Percentiles rank a stretch among this genome's conserved stretches.
Conservation (phyloP, 768 basidiomycete species). For the Russula griseocarnosa region DNA sequence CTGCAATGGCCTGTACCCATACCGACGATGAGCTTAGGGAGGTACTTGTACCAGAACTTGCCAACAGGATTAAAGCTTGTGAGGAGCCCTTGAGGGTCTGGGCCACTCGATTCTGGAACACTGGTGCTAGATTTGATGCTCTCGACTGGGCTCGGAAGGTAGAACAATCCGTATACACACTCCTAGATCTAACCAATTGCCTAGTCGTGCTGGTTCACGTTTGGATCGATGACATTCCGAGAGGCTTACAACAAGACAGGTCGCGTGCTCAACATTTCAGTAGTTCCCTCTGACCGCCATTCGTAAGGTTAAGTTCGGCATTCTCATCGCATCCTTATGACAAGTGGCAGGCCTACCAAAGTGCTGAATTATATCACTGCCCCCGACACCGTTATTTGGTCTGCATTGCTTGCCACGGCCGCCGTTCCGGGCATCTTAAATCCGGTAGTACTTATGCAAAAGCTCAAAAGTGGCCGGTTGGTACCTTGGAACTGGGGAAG, state of each 20-base stretch:
- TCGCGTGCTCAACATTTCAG: constrained; percentile 88
- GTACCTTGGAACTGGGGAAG: constrained; percentile 95
- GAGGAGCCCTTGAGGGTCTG: constrained; percentile 71
- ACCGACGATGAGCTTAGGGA: constrained; percentile 82
- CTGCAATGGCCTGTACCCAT: constrained; percentile 73
- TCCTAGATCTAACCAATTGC: not conserved
- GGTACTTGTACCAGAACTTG: constrained; percentile 78
- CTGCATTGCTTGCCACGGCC: constrained; percentile 78
- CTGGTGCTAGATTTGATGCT: constrained; percentile 94
- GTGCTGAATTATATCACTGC: constrained; percentile 92
- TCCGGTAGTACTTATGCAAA: constrained; percentile 94
- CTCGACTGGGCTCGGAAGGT: constrained; percentile 89
- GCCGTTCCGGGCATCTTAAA: constrained; percentile 95
- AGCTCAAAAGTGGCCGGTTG: constrained; percentile 70
- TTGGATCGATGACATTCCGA: constrained; percentile 90
- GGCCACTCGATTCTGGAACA: constrained; percentile 69
- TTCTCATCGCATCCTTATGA: constrained; percentile 15
- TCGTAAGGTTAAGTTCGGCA: constrained; percentile 46
- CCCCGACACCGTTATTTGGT: constrained; percentile 88
- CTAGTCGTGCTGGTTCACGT: constrained; percentile 84
- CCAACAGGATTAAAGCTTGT: constrained; percentile 76
- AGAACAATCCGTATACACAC: constrained; percentile 14
- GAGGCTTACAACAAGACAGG: constrained; percentile 94
- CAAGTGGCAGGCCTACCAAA: constrained; percentile 74
- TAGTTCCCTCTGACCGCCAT: constrained; percentile 86